Percentiles rank a stretch among this genome's conserved stretches.
phyloP scores from a whole-genome alignment of 2,329 filamentous ascomycete species.

The Ceratocystis diversiconidia region DNA sequence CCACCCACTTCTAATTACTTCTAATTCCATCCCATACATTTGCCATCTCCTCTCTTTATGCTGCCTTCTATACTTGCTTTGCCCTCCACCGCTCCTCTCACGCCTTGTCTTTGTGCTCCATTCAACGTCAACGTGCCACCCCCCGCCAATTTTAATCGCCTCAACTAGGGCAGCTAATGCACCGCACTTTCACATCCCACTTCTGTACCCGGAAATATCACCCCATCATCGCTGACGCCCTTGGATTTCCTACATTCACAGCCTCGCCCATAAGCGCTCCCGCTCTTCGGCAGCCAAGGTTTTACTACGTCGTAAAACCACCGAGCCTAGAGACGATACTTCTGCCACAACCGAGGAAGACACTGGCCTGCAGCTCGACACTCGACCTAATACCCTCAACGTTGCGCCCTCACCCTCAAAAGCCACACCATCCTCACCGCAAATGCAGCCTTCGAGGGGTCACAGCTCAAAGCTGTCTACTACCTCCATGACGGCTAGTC shows the following conservation, averaged over 20 bases:
- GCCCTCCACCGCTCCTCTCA: background rate
- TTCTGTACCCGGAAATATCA: background rate
- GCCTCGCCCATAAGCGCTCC: constrained; percentile 14
- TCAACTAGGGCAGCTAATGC: background rate
- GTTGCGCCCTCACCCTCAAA: constrained; percentile 10
- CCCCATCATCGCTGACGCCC: constrained; percentile 10
- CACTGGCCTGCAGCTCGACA: constrained; percentile 7
- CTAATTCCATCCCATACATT: background rate
- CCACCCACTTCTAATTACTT: background rate
- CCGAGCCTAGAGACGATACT: constrained; percentile 8
- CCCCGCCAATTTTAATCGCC: background rate
- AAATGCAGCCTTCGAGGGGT: constrained; percentile 25
- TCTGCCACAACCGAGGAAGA: constrained; percentile 11
- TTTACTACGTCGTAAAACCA: constrained; percentile 14
- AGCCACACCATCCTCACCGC: constrained; percentile 2
- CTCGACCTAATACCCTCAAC: constrained; percentile 10
- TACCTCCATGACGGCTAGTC: constrained; percentile 29
- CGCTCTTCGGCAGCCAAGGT: constrained; percentile 16
- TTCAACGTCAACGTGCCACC: background rate
- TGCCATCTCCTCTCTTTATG: background rate
- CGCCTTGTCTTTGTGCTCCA: background rate
- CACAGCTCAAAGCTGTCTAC: constrained; percentile 36
- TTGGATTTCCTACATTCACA: background rate
- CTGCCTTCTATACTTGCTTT: background rate
- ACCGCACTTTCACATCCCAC: too few relatives aligned